Base-by-base conservation (phyloP, 2,329 filamentous ascomycete species). In the Exophiala sp. region DNA sequence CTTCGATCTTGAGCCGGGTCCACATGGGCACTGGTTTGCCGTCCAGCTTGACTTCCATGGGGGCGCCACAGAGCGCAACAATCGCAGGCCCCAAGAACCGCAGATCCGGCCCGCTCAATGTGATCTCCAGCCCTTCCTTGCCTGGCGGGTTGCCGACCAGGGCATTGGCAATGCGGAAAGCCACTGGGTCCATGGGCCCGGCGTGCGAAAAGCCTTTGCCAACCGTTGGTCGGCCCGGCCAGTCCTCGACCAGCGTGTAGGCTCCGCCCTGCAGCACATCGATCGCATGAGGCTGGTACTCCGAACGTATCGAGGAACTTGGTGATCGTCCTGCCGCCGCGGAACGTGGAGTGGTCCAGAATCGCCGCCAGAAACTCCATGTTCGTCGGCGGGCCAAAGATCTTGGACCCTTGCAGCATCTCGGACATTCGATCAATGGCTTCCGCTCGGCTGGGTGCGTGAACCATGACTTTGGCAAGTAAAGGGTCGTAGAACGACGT, bases 121-220 rank as follows among this genome's bases (percentile, higher is more conserved):
- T 83, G 21, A 82, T 78, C 57, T 85, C 81, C 0, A 85, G 63
- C 0, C 70, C 72, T 61, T 81, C 81, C 2, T 65, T 71, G 0
- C 69, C 71, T 0, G 68, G 60, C 0, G 70, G 57, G 46, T 84
- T 83, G 0, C 79, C 79, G 0, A 78, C 79, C 1, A 84, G 68
- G 16, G 76, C 66, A 55, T 84, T 85, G 1, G 77, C 80, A 22
- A 81, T 69, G 19, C 74, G 73, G 39, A 78, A 75, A 1, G 77
- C 72, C n/a, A 82, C 60, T 1, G 73, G 69, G 58, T 83, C 80
- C 79, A 83, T 82, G 0, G 81, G 78, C 0, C 81, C 80, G 2
- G 73, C 72, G 24, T 80, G 76, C 2, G 76, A 75, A 42, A 83
- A 77, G 5, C 80, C 81, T 58, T 74, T 73, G 1, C 79, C 79